Conservation (phyloP, 2,329 filamentous ascomycete genomes). For the Penicillium hesseltinei region DNA sequence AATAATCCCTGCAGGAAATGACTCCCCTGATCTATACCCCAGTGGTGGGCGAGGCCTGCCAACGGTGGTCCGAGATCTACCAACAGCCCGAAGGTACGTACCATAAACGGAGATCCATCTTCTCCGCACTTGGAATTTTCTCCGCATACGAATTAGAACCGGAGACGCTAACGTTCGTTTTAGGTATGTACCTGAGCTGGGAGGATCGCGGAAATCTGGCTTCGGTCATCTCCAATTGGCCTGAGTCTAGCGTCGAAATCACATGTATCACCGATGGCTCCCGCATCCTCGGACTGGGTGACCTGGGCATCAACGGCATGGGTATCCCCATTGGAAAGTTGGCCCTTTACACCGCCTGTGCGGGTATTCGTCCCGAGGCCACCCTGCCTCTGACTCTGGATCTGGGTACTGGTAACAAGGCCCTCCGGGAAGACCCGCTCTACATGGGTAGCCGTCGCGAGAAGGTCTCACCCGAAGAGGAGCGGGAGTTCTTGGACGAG, state of each 20-base stretch:
- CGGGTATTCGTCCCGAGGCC: conserved; percentile 79
- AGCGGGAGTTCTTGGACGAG: conserved; percentile 93
- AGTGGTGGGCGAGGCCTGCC: conserved; percentile 83
- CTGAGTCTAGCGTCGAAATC: conserved; percentile 83
- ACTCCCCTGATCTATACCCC: conserved; percentile 53
- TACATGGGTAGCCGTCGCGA: conserved; percentile 87
- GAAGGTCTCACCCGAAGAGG: conserved; percentile 73
- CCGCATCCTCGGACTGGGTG: conserved; percentile 84
- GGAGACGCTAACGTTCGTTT: conserved; percentile 21
- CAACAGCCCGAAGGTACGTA: conserved; percentile 78
- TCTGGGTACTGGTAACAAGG: conserved; percentile 63
- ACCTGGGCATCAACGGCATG: conserved; percentile 95
- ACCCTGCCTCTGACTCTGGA: conserved; percentile 64
- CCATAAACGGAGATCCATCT: neutral
- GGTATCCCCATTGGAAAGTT: conserved; percentile 98
- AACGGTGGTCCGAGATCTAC: conserved; percentile 94
- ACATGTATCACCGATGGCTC: conserved; percentile 96
- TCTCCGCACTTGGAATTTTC: conserved; percentile 1
- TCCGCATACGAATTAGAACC: conserved; percentile 23
- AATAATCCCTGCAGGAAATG: conserved; percentile 38
- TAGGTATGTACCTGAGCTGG: conserved; percentile 86
- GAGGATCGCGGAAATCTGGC: conserved; percentile 88
- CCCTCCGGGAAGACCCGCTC: conserved; percentile 71
- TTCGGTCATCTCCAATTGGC: conserved; percentile 91
- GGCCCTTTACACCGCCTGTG: conserved; percentile 89